Base-by-base conservation (phyloP, 768 basidiomycete species). In the Cubamyces lactineus region DNA sequence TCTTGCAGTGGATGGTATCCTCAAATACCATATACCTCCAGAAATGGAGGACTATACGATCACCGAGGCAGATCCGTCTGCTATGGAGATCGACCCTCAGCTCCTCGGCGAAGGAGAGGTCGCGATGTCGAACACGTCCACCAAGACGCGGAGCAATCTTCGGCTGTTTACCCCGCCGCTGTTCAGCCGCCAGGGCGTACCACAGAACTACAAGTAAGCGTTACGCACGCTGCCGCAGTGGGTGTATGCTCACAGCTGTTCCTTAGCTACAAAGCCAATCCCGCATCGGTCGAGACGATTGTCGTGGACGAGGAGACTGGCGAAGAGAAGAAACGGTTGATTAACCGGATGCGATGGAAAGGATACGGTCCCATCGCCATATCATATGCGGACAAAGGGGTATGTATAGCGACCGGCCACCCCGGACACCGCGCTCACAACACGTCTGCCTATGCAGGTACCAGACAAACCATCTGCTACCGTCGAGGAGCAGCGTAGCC, bases 291-390 rank as follows among this genome's bases (percentile, higher is more conserved):
- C 64, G 76, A 83, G 1, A 81, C 89, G 6, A 89, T 85, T 5
- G 75, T 82, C 16, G 74, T 88, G 12, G 86, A 90, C 67, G 88
- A 88, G 71, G 84, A 84, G 63, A 94, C 90, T 0, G 92, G 93
- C 24, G 86, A 89, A 68, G 92, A 93, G 72, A 86, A 83, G 70
- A 90, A 88, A 66, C 81, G 93, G 2, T 79, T 92, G n/a, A 89
- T 96, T 61, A 95, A 94, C 71, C 82, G 82, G 61, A 86, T 87
- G 79, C 83, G 92, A n/a, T 92, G 92, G 89, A 92, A 89, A 70
- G 89, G 90, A 16, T 88, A 84, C 67, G 91, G 89, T 5, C 89
- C 90, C 39, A 84, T 84, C 11, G 82, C 88, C 15, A 84, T 92
- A 57, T 79, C 85, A 66, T 92, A 89, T 66, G 69, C 79, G 6